Evolutionary conservation across 345 rosid species (phyloP).

Genomic region (Angophora floribunda): DNA sequence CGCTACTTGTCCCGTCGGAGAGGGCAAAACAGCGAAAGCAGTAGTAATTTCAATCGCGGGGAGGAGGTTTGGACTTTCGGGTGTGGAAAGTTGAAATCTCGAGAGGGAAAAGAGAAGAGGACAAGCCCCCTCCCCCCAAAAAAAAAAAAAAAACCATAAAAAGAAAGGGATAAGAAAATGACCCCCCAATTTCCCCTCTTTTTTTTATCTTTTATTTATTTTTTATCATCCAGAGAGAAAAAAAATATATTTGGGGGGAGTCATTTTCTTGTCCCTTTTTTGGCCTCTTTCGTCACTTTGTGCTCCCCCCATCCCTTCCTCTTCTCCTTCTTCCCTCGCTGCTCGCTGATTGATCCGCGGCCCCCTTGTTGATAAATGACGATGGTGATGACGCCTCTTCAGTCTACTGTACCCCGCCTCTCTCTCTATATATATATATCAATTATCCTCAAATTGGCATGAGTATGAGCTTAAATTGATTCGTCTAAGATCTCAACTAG

Average conservation of each 20-base stretch:
- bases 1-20: not conserved
- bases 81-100: not conserved
- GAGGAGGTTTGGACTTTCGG: not conserved
- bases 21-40: not conserved
- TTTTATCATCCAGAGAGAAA: not conserved
- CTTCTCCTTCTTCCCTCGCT: not conserved
- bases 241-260: not conserved
- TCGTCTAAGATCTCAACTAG: no score
- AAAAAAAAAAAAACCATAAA: not conserved
- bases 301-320: not conserved
- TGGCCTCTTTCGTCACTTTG: not conserved
- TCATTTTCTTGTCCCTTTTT: not conserved
- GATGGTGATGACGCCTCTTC: not conserved
- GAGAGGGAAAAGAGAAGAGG: not conserved
- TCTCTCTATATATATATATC: no score
- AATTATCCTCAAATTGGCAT: no score
- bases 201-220: no score
- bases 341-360: not conserved
- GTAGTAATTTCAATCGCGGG: not conserved
- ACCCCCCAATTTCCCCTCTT: not conserved
- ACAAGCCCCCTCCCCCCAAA: not conserved
- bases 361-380: not conserved
- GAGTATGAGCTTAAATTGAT: no score
- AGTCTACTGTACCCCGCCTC: not conserved
- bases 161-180: not conserved